Evolutionary conservation across 1,284 basidiomycete species (phyloP).

Genomic region (Trametes sp.): DNA sequence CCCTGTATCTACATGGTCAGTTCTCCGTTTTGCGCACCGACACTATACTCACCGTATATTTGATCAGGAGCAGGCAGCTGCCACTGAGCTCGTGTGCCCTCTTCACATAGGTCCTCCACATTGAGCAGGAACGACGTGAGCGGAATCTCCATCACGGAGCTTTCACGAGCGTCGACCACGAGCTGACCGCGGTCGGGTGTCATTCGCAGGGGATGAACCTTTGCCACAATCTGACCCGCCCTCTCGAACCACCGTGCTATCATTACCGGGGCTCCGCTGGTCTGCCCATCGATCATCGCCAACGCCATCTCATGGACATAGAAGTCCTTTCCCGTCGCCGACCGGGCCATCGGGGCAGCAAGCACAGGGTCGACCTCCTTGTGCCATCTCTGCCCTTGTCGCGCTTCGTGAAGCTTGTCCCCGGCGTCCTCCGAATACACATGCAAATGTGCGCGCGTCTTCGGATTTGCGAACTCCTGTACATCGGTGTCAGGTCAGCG

Average conservation of each 20-base stretch:
- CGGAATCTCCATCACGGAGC: neutral
- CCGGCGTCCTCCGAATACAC: neutral
- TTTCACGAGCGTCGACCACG: neutral
- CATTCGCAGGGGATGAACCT: neutral
- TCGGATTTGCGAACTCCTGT: neutral
- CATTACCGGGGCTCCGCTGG: neutral
- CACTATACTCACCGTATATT: neutral
- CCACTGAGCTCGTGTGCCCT: neutral
- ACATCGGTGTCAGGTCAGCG: too few relatives aligned
- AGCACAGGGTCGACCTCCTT: neutral
- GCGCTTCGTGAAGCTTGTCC: neutral
- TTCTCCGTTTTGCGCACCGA: neutral
- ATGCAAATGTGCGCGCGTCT: neutral
- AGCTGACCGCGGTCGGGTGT: neutral
- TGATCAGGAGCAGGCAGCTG: neutral
- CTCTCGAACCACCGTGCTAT: neutral
- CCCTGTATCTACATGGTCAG: neutral
- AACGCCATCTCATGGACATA: neutral
- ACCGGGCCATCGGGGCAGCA: neutral
- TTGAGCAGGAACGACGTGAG: neutral
- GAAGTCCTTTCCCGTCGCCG: neutral
- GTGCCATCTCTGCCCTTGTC: neutral
- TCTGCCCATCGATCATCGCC: too few relatives aligned
- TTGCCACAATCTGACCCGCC: neutral
- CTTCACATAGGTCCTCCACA: neutral